Evolutionary conservation across 2,329 filamentous ascomycete genomes (phyloP), one percentile per base, ranked within the genome.

Genomic region (Pestalotiopsis sp.): DNA sequence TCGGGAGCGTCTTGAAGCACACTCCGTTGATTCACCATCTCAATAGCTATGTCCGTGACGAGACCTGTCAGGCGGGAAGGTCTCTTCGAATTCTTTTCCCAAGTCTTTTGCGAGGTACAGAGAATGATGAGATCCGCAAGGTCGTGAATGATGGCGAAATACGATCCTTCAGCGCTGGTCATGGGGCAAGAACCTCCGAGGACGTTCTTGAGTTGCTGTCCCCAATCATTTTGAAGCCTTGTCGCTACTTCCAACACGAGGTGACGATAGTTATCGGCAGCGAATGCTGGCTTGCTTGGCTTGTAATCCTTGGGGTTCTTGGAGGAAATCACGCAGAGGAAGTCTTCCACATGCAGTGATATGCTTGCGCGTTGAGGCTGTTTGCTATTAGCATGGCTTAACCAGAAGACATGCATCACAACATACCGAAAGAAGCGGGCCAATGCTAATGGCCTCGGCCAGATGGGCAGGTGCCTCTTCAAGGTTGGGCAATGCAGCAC

Each of bases 221-320:
- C 64, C 6, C 57, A 38, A 20, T 36, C n/a, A 11, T 49, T 17
- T 45, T n/a, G 6, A 27, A 66, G 31, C 41, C n/a, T 45, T 6
- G 27, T 27, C 13, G 65, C 36, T 23, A 5, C 14, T 39, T 62
- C 14, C 9, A 58, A 36, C 17, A 52, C 58, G 14, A 31, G 11
- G 23, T 9, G 13, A 56, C 83, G 81, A 56, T 89, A 86, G 1
- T 79, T 72, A 9, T 78, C 75, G 0, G 80, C 77, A 0, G 79
- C 77, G 0, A 82, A 79, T 2, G 76, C 71, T 0, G 81, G 72
- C 36, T 82, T 84, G 23, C 76, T 69, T 1, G 84, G 80, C 72
- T 88, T 89, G 78, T 86, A 86, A 6, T 84, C 81, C 2, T 85
- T 80, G 0, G 85, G 82, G 1, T 85, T 80, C 65, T 83, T 85